Conservation (phyloP, 352 stramenopile species). For the Phytophthora cryptogea region DNA sequence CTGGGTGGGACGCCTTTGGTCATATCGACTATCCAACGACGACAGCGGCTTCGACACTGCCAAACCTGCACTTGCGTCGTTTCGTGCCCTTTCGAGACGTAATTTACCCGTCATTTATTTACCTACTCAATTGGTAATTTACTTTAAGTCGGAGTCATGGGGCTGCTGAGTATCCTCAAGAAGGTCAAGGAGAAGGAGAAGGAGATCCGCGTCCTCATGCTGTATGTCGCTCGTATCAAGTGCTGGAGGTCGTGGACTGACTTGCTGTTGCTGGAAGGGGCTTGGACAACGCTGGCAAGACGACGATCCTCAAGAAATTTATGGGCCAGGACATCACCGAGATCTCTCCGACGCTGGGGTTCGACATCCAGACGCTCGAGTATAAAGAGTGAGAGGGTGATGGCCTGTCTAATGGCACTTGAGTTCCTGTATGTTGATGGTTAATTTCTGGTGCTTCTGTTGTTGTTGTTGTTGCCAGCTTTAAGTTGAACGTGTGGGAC, state of each 20-base stretch:
- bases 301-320: constrained; percentile 98
- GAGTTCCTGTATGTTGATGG: too few species aligned
- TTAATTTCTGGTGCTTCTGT: not conserved
- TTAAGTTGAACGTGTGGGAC: constrained; percentile 99
- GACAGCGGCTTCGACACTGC: not conserved
- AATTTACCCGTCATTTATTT: constrained; percentile 6
- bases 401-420: too few species aligned
- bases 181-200: constrained; percentile 99
- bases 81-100: constrained; percentile 14
- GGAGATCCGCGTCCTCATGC: constrained; percentile 98
- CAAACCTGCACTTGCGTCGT: constrained; percentile 13
- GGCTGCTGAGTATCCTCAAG: constrained; percentile 93
- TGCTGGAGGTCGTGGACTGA: not conserved
- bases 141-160: constrained; percentile 52
- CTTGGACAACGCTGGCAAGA: constrained; percentile 99
- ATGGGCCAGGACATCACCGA: constrained; percentile 97
- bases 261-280: constrained; percentile 58
- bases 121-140: too few species aligned
- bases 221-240: constrained; percentile 59
- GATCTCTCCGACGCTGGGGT: constrained; percentile 98
- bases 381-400: constrained; percentile 82
- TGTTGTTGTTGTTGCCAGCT: constrained; percentile 62
- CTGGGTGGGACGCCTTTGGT: constrained; percentile 24
- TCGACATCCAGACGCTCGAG: constrained; percentile 99
- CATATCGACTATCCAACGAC: constrained; percentile 3